Evolutionary conservation across 2,329 filamentous ascomycete species (phyloP), one percentile per base, ranked within the genome.

Genomic region (Cytospora piceicola): DNA sequence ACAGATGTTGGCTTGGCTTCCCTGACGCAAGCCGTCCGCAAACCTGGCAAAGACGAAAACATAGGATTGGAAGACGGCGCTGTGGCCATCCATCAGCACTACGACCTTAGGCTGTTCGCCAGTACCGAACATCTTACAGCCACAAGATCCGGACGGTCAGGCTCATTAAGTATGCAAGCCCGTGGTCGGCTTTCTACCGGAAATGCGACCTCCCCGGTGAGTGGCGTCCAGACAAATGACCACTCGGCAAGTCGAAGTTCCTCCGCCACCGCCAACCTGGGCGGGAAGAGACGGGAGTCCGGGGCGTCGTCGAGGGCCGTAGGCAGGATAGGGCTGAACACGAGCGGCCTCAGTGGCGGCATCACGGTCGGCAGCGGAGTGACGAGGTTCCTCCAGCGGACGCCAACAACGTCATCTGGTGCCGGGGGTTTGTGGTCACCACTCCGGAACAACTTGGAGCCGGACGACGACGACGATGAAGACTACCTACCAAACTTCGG

Each of bases 1-100:
- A 87, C 96, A 73, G 94, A 98, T 74, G 90, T 98, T 20, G 90
- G 90, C 32, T 91, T 96, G 78, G 92, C 94, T 0, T 97, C 94
- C 4, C 82, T 99, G 58, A 97, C 94, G 1, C 91, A 97, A 88
- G 94, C 94, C 5, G 84, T 89, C 20, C 84, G 88, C 58, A 89
- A 88, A 66, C 77, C 80, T 0, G 77, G 75, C 34, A 73, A 79
- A 29, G 72, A 75, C 12, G 64, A 72, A 46, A 9, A 49, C 7
- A 49, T 49, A 49, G 15, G 17, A 11, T 76, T 73, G 11, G 67
- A 69, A 15, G 66, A 69, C 15, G 65, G 61, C 7, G 61, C 64
- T n/a, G 76, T 85, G 68, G 77, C 79, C 0, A 79, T 88, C 5
- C 81, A 87, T 58, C 81, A 89, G 22, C 81, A 87, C 63, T 94